These are phyloP conservation scores for Salix udensis DNA, from an alignment of 345 rosid genomes.

Conservation along the genomic window DNA sequence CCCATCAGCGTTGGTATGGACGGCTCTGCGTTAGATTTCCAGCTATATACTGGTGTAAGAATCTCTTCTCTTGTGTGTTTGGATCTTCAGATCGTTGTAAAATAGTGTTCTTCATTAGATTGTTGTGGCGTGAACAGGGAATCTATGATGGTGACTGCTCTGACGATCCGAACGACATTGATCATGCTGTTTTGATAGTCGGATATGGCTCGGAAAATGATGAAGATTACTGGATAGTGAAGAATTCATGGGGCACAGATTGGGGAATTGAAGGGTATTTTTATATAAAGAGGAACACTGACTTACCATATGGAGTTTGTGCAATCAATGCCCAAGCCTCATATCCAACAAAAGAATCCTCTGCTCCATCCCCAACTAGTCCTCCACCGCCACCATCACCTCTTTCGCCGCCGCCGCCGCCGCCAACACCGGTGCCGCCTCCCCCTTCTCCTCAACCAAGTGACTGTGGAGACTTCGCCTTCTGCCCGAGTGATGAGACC, in stretches of 20 bases:
- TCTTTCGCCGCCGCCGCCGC: conserved; percentile 10
- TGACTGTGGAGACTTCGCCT: conserved; percentile 55
- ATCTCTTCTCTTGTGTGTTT: not conserved
- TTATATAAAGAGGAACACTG: conserved; percentile 40
- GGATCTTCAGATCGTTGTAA: not conserved
- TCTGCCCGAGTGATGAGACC: conserved; percentile 53
- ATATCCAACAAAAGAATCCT: conserved; percentile 56
- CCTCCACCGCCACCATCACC: conserved; percentile 28
- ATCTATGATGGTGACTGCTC: conserved; percentile 60
- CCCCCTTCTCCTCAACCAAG: conserved; percentile 58
- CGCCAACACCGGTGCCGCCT: conserved; percentile 35
- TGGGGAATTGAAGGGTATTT: conserved; percentile 71
- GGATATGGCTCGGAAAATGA: conserved; percentile 65
- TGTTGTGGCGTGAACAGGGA: conserved; percentile 36
- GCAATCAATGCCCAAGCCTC: conserved; percentile 71
- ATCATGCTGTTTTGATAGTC: conserved; percentile 70
- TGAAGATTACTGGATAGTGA: conserved; percentile 81
- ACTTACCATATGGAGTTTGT: conserved; percentile 43
- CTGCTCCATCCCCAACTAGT: conserved; percentile 51
- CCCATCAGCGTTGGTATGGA: conserved; percentile 74
- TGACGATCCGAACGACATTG: conserved; percentile 50
- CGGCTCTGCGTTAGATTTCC: conserved; percentile 70
- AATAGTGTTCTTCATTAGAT: not conserved
- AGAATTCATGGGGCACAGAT: conserved; percentile 74
- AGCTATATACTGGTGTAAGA: conserved; percentile 68